A percentile compares a stretch with the other conserved stretches of the same genome.
These are phyloP conservation scores for Phylloporus sp. DNA, from an alignment of 768 basidiomycete species.

Conservation along the genomic window DNA sequence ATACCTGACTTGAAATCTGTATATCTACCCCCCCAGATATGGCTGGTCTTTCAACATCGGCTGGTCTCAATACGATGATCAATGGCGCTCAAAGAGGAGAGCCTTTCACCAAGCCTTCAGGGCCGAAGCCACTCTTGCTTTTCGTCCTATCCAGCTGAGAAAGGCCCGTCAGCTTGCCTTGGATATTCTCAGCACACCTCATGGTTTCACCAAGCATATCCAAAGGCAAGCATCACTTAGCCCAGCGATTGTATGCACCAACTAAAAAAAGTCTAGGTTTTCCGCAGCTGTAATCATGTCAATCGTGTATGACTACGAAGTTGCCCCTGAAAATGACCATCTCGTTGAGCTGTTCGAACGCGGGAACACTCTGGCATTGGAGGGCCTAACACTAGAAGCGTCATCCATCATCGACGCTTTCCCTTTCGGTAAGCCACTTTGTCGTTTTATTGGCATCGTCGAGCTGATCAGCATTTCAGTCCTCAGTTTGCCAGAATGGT, in stretches of 20 bases:
- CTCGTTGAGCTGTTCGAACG: slow-evolving; percentile 36
- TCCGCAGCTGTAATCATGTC: slow-evolving; percentile 36
- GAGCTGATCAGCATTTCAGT: slow-evolving; percentile 7
- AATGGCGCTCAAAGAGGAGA: slow-evolving; percentile 22
- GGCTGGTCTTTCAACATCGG: slow-evolving; percentile 19
- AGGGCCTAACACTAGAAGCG: slow-evolving; percentile 12
- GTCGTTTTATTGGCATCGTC: not conserved
- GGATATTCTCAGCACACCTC: slow-evolving; percentile 10
- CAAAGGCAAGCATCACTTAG: slow-evolving; percentile 1
- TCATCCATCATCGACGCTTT: slow-evolving; percentile 18
- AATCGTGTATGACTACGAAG: slow-evolving; percentile 38
- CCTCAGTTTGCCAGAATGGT: slow-evolving; percentile 22
- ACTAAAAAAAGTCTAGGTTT: slow-evolving; percentile 17
- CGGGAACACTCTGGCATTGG: slow-evolving; percentile 20
- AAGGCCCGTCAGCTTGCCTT: slow-evolving; percentile 16
- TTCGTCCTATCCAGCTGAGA: slow-evolving; percentile 15
- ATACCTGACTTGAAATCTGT: not conserved
- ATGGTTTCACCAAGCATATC: slow-evolving; percentile 1
- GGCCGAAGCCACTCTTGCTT: slow-evolving; percentile 11
- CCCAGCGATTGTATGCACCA: not conserved
- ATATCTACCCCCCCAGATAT: slow-evolving; percentile 13
- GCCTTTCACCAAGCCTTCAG: slow-evolving; percentile 23
- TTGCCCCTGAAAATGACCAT: slow-evolving; percentile 33
- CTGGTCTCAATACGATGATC: slow-evolving; percentile 18
- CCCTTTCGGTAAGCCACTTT: slow-evolving; percentile 15